These are phyloP conservation scores for Aphanomyces astaci DNA, from an alignment of 352 stramenopile species.

Conservation along the genomic window DNA sequence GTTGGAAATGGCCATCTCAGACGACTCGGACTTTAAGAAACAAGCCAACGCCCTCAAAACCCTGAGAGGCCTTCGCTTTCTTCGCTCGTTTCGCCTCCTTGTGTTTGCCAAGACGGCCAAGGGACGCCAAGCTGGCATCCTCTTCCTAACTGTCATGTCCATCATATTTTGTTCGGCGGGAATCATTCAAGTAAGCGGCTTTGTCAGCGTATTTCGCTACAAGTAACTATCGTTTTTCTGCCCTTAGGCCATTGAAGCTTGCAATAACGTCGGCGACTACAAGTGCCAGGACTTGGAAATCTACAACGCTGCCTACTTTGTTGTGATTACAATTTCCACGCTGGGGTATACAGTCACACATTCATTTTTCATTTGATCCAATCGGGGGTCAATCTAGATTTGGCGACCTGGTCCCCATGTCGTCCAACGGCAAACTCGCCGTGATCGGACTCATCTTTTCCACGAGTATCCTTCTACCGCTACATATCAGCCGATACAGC, in stretches of 20 bases:
- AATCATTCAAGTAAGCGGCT: constrained; percentile 41
- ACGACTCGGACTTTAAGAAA: constrained; percentile 34
- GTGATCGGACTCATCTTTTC: constrained; percentile 69
- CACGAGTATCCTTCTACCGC: constrained; percentile 53
- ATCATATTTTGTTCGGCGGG: constrained; percentile 59
- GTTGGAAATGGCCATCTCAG: constrained; percentile 29
- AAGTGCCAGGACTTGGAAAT: constrained; percentile 69
- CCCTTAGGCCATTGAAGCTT: constrained; percentile 11
- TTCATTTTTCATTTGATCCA: no score
- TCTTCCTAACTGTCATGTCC: constrained; percentile 42
- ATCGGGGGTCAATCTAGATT: no score
- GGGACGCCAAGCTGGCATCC: constrained; percentile 40
- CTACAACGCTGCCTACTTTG: constrained; percentile 71
- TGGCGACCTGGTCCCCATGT: constrained; percentile 15
- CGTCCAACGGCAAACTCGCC: constrained; percentile 35
- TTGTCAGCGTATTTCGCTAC: not conserved
- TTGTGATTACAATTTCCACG: constrained; percentile 78
- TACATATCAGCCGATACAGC: constrained; percentile 57
- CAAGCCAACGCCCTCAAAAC: constrained; percentile 54
- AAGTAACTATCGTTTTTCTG: no score
- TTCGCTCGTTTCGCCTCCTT: constrained; percentile 59
- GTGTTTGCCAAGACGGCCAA: constrained; percentile 53
- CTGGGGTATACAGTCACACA: constrained; percentile 38
- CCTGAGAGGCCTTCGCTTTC: constrained; percentile 41
- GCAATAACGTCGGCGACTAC: constrained; percentile 23